Conservation (phyloP, 768 basidiomycete species). For the Russula sp. region DNA sequence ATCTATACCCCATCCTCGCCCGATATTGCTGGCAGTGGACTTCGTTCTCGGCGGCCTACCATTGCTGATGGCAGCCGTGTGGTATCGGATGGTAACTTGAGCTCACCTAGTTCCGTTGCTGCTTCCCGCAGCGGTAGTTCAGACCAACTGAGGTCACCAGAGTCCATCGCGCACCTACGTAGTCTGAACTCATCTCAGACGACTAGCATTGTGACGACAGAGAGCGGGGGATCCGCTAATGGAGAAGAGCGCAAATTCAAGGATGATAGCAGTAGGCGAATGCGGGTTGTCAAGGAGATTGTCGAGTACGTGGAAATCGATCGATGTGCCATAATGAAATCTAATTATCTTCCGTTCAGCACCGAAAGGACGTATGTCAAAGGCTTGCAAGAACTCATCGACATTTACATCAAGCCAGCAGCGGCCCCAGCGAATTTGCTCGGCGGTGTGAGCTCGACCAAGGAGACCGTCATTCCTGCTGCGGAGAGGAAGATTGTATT, state of each 20-base stretch:
- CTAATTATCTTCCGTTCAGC: slow-evolving; percentile 36
- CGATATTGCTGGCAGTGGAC: slow-evolving; percentile 31
- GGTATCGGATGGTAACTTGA: slow-evolving; percentile 40
- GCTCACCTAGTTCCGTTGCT: slow-evolving; percentile 38
- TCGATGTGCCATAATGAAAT: slow-evolving; percentile 10
- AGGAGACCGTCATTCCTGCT: slow-evolving; percentile 81
- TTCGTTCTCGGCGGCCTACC: slow-evolving; percentile 63
- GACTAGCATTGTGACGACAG: slow-evolving; percentile 66
- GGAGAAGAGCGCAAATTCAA: slow-evolving; percentile 82
- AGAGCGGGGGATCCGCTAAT: slow-evolving; percentile 55
- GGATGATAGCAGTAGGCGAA: slow-evolving; percentile 82
- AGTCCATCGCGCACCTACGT: slow-evolving; percentile 55
- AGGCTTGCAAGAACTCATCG: slow-evolving; percentile 88
- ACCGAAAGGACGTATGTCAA: slow-evolving; percentile 95
- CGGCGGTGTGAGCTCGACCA: slow-evolving; percentile 61
- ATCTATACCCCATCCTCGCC: slow-evolving; percentile 52
- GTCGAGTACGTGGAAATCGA: slow-evolving; percentile 56
- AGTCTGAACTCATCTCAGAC: slow-evolving; percentile 59
- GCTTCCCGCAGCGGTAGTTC: slow-evolving; percentile 37
- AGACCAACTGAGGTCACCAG: slow-evolving; percentile 57
- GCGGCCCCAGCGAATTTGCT: slow-evolving; percentile 62
- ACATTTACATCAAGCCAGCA: slow-evolving; percentile 91
- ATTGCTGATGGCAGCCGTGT: slow-evolving; percentile 53
- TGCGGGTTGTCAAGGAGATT: slow-evolving; percentile 84
- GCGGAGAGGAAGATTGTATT: slow-evolving; percentile 90